A percentile compares a stretch with the other conserved stretches of the same genome.
Evolutionary conservation across 495 filamentous ascomycete genomes (phyloP).

Genomic region (Paragyromitra xinjiangensis): DNA sequence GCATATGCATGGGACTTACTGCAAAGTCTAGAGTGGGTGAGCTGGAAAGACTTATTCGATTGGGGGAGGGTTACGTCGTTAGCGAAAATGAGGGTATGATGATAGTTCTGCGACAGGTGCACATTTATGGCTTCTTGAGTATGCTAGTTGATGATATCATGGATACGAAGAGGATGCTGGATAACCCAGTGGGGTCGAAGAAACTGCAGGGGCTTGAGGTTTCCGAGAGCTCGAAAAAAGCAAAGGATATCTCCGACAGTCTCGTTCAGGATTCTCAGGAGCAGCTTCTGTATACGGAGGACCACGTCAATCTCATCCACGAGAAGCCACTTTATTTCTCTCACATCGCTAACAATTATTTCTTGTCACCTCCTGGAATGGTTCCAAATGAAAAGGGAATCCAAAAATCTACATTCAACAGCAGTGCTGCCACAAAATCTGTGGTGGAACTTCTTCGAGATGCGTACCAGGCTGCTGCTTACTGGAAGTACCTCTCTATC

Average conservation of each 20-base stretch:
- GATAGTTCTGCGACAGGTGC: constrained; percentile 35
- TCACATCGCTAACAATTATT: constrained; percentile 31
- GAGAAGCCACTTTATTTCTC: constrained; percentile 43
- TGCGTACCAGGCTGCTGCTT: constrained; percentile 20
- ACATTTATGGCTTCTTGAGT: constrained; percentile 21
- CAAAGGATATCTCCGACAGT: background rate
- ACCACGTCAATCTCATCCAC: constrained; percentile 33
- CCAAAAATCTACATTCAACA: background rate
- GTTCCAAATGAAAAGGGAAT: background rate
- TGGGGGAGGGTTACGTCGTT: constrained; percentile 28
- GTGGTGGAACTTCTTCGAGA: constrained; percentile 17
- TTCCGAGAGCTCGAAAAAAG: background rate
- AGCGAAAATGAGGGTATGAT: constrained; percentile 36
- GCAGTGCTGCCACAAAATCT: constrained; percentile 1
- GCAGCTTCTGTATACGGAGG: constrained; percentile 20
- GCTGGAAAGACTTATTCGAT: constrained; percentile 4
- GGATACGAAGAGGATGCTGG: constrained; percentile 30
- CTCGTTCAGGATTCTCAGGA: constrained; percentile 23
- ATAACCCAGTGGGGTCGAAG: constrained; percentile 8
- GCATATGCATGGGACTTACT: constrained; percentile 5
- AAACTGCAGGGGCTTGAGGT: constrained; percentile 10
- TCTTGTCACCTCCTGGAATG: constrained; percentile 29
- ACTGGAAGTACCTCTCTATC: constrained; percentile 26
- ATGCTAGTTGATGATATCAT: constrained; percentile 38
- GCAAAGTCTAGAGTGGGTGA: background rate